Percentiles rank a stretch among this genome's conserved stretches.
Conservation (phyloP, 2,329 filamentous ascomycete species). For the Fusarium denticulatum region DNA sequence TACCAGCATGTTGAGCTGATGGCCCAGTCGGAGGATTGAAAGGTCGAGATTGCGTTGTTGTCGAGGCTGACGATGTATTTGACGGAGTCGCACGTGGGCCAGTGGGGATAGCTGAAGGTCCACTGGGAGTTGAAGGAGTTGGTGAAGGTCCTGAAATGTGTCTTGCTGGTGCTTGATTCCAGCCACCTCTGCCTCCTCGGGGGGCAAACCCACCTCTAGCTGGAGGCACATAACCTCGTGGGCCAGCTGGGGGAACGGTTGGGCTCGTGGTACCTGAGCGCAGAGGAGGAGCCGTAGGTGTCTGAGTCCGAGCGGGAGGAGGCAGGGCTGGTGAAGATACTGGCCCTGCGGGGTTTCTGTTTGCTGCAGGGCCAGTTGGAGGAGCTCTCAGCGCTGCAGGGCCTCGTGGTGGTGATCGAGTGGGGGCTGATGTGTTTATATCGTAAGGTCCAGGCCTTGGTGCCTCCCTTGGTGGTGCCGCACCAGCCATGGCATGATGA, state of each 20-base stretch:
- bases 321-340: constrained; percentile 48
- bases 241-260: constrained; percentile 62
- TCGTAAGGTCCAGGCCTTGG: constrained; percentile 44
- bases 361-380: constrained; percentile 55
- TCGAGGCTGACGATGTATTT: constrained; percentile 50
- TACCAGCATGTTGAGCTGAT: constrained; percentile 51
- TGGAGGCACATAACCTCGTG: constrained; percentile 62
- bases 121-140: constrained; percentile 53
- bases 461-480: constrained; percentile 43
- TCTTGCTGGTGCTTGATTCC: constrained; percentile 50
- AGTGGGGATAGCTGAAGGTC: constrained; percentile 57
- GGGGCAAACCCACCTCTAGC: constrained; percentile 55
- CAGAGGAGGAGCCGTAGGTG: constrained; percentile 47
- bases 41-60: constrained; percentile 55
- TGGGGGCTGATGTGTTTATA: constrained; percentile 38
- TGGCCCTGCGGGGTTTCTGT: constrained; percentile 52
- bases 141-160: constrained; percentile 49
- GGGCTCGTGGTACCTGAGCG: constrained; percentile 57
- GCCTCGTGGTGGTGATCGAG: constrained; percentile 63
- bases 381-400: constrained; percentile 63
- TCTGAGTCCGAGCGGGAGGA: constrained; percentile 49
- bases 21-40: constrained; percentile 70
- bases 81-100: constrained; percentile 54
- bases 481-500: constrained; percentile 39
- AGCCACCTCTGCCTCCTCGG: constrained; percentile 59